phyloP scores from a whole-genome alignment of 768 basidiomycete species.

The Termitomyces titanicus region DNA sequence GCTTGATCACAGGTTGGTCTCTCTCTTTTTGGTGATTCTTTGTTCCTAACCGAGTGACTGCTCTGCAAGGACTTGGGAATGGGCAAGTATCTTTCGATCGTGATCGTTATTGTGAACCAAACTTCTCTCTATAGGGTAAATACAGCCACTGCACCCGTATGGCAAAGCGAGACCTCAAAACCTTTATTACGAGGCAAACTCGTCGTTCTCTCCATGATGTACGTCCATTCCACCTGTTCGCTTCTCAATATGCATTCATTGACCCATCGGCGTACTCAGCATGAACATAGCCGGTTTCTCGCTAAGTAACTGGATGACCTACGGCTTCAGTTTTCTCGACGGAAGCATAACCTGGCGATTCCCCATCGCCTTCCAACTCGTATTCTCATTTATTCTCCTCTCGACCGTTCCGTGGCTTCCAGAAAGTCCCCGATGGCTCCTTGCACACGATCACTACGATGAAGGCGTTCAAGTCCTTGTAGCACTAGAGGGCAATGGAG shows the following conservation, averaged over 20 bases:
- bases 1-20: slow-evolving; percentile 39
- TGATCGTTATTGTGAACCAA: background rate
- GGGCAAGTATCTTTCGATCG: slow-evolving; percentile 25
- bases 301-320: slow-evolving; percentile 51
- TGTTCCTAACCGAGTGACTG: background rate
- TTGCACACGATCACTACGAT: slow-evolving; percentile 39
- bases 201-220: slow-evolving; percentile 50
- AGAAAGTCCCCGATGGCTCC: slow-evolving; percentile 46
- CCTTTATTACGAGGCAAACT: slow-evolving; percentile 45
- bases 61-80: slow-evolving; percentile 37
- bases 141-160: slow-evolving; percentile 47
- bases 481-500: slow-evolving; percentile 37
- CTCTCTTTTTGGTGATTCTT: background rate
- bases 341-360: slow-evolving; percentile 46
- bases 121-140: slow-evolving; percentile 30
- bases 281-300: slow-evolving; percentile 52
- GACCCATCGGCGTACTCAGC: slow-evolving; percentile 9
- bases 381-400: slow-evolving; percentile 42
- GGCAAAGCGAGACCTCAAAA: slow-evolving; percentile 51
- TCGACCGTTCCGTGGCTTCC: slow-evolving; percentile 46
- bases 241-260: background rate
- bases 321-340: slow-evolving; percentile 42
- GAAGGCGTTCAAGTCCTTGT: slow-evolving; percentile 40
- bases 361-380: slow-evolving; percentile 48
- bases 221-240: slow-evolving; percentile 4